Evolutionary conservation across 805 yeast species (phyloP).

Genomic region (Candida berthetii): DNA sequence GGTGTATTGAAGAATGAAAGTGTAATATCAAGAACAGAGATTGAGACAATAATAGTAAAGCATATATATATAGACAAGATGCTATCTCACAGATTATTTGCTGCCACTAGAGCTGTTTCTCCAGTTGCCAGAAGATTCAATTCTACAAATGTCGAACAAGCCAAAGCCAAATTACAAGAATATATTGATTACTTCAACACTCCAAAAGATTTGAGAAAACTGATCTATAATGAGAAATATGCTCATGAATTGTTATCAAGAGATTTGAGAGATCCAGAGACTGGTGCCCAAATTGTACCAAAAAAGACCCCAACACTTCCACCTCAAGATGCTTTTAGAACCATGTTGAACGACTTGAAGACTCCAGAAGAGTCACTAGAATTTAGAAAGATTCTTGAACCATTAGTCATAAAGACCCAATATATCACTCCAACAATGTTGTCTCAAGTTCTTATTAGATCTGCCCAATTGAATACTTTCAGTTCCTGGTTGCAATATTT

Average conservation of each 20-base stretch:
- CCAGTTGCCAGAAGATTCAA: background rate
- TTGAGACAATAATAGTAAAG: too few species aligned
- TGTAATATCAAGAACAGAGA: too few species aligned
- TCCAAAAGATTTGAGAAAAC: background rate
- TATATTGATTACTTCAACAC: background rate
- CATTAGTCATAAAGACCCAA: background rate
- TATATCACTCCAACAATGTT: background rate
- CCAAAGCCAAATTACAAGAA: background rate
- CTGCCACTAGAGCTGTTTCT: background rate
- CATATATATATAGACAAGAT: too few species aligned
- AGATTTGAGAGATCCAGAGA: background rate
- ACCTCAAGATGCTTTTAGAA: background rate
- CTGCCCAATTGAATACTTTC: background rate
- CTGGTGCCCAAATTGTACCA: background rate
- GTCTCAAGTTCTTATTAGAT: background rate
- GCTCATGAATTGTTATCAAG: background rate
- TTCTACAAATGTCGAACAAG: background rate
- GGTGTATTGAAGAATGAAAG: too few species aligned
- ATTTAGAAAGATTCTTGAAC: background rate
- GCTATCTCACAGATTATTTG: background rate
- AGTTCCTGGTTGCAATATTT: too few species aligned
- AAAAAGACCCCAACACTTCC: background rate
- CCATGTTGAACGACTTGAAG: background rate
- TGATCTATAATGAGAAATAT: background rate
- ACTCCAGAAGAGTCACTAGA: background rate